Base-by-base conservation (phyloP, 371 early-diverging fungal genomes). In the Chytridiales sp. region DNA sequence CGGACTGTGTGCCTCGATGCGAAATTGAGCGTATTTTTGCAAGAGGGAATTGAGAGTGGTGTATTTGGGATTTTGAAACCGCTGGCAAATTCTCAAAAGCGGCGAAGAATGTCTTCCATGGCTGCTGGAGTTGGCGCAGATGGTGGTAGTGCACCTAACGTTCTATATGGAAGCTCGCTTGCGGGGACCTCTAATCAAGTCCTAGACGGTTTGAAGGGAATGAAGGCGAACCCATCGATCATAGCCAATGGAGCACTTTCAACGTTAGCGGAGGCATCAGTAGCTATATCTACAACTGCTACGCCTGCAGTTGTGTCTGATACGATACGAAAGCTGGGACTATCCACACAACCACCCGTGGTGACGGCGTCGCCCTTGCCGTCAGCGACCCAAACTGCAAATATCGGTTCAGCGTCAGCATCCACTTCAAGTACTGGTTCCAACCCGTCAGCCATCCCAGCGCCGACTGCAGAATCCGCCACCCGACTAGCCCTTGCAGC, bases 1-100 rank as follows among this genome's bases (percentile, higher is more conserved):
- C 82, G 88, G 1, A 92, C 89, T 0, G 88, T 90, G 58, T 89
- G 91, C 4, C 72, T 92, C 22, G 88, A 91, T 53, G 81, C 86
- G 63, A 83, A 85, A 31, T 67, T 92, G 8, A 87, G 85, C 0
- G 85, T 85, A 11, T 92, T 94, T 62, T 69, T 94, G 44, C 80
- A 85, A 54, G 90, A 91, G 2, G 59, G 50, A 2, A 51, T 64
- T 26, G 62, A 59, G 17, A 22, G 30, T 22, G 19, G 29, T 31
- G 43, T 29, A 1, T 64, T 56, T 24, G 65, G 61, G 32, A 26
- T 67, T 22, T 56, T 30, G 4, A 51, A 47, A 6, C 35, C 31
- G 5, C 4, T n/a, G 21, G 44, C 40, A 11, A 36, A 34, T 26
- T 1, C 31, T 4, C 17, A 4, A 11, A 21, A 6, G 29, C 31